Conservation (phyloP, 305 asterid genomes). For the Lippia alba region DNA sequence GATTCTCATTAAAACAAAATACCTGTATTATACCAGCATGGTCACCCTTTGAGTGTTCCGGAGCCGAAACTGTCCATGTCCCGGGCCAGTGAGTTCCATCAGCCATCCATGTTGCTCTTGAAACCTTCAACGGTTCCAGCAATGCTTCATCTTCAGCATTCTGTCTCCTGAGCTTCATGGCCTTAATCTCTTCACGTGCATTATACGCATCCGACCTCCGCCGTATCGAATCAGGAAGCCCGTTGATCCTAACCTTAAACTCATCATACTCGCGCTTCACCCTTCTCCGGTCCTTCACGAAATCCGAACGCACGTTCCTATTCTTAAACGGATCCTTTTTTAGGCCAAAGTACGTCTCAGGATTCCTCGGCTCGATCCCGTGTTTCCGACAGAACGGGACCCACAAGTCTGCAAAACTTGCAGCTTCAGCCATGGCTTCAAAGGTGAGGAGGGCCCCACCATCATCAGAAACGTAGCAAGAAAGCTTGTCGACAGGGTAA, state of each 20-base stretch:
- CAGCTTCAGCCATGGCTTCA: conserved; percentile 72
- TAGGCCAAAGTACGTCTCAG: conserved; percentile 57
- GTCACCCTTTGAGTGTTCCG: conserved; percentile 72
- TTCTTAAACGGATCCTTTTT: conserved; percentile 61
- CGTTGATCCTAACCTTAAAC: conserved; percentile 67
- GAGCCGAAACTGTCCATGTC: conserved; percentile 54
- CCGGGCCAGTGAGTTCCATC: conserved; percentile 88
- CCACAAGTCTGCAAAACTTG: conserved; percentile 65
- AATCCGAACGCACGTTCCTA: conserved; percentile 50
- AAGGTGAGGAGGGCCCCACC: conserved; percentile 63
- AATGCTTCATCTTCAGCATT: conserved; percentile 47
- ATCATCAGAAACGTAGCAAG: conserved; percentile 70
- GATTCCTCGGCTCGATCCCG: conserved; percentile 60
- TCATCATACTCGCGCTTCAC: conserved; percentile 81
- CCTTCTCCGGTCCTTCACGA: conserved; percentile 69
- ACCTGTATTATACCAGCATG: conserved; percentile 84
- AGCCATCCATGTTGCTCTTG: conserved; percentile 84
- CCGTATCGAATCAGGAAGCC: conserved; percentile 73
- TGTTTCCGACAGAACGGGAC: conserved; percentile 70
- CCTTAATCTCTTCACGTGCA: conserved; percentile 71
- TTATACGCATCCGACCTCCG: conserved; percentile 73
- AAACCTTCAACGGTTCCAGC: conserved; percentile 56
- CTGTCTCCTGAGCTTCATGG: conserved; percentile 61
- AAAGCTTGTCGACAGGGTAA: conserved; percentile 64
- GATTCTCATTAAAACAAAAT: background rate